These are phyloP conservation scores for Cryptococcus sp. DNA, from an alignment of 1,284 basidiomycete species.

Conservation along the genomic window DNA sequence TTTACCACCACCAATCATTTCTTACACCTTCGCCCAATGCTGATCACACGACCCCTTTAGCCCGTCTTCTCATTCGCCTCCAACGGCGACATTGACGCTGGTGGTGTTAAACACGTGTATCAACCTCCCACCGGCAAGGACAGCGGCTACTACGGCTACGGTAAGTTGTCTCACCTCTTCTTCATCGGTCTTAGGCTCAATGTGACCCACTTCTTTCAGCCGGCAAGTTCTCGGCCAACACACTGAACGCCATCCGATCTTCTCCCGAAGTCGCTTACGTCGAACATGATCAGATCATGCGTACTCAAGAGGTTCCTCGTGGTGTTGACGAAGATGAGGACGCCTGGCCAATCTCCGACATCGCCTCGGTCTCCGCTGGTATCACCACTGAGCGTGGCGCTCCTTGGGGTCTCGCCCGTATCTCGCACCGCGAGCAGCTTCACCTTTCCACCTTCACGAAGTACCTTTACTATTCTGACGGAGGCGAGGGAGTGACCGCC, in stretches of 20 bases:
- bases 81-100: constrained; percentile 35
- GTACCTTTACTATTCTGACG: constrained; percentile 74
- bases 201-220: constrained; percentile 63
- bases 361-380: constrained; percentile 29
- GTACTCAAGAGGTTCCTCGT: constrained; percentile 61
- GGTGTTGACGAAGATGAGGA: constrained; percentile 38
- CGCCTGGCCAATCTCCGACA: constrained; percentile 11
- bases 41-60: constrained; percentile 20
- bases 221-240: constrained; percentile 74
- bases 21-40: background rate
- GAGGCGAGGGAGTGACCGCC: constrained; percentile 90
- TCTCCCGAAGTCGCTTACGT: constrained; percentile 91
- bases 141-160: constrained; percentile 48
- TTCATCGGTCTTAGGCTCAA: background rate
- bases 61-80: constrained; percentile 34
- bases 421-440: constrained; percentile 83
- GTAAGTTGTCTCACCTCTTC: constrained; percentile 23
- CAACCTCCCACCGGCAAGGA: constrained; percentile 26
- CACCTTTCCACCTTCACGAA: constrained; percentile 80
- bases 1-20: background rate
- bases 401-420: constrained; percentile 95
- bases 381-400: constrained; percentile 68
- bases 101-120: constrained; percentile 50
- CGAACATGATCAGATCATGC: constrained; percentile 88
- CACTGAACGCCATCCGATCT: constrained; percentile 75